A percentile compares a stretch with the other conserved stretches of the same genome.
Conservation (phyloP, 441 rosid genomes). For the Syzygium syzygioides region DNA sequence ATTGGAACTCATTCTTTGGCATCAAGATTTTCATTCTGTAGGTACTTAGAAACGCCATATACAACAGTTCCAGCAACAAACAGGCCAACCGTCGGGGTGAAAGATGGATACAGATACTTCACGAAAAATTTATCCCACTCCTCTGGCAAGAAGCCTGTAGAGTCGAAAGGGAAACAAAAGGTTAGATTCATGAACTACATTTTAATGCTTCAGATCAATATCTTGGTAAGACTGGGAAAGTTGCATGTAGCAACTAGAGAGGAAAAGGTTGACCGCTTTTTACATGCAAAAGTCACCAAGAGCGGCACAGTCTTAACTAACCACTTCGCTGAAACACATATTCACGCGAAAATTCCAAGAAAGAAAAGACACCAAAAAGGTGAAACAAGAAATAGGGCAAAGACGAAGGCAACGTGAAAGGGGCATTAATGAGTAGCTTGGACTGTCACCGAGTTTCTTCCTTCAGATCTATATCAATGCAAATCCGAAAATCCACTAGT, state of each 20-base stretch:
- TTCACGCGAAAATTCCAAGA: background rate
- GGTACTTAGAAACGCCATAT: conserved; percentile 75
- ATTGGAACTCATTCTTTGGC: conserved; percentile 33
- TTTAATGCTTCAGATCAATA: background rate
- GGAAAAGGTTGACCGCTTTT: background rate
- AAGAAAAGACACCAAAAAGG: background rate
- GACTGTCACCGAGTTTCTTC: background rate
- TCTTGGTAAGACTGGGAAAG: background rate
- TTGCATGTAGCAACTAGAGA: background rate
- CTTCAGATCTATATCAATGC: background rate
- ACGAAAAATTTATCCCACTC: conserved; percentile 74
- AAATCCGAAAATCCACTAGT: background rate
- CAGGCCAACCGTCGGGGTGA: conserved; percentile 72
- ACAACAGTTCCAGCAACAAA: conserved; percentile 77
- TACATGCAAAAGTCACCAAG: background rate
- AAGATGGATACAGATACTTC: conserved; percentile 76
- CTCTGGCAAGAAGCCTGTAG: conserved; percentile 78
- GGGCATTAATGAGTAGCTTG: background rate
- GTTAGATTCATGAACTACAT: background rate
- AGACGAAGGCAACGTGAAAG: background rate
- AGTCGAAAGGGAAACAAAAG: background rate
- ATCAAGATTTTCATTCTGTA: conserved; percentile 70
- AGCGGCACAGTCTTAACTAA: background rate
- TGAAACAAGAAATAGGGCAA: background rate
- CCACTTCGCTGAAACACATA: background rate